Conservation (phyloP, 495 filamentous ascomycete species). For the Cetradonia linearis region DNA sequence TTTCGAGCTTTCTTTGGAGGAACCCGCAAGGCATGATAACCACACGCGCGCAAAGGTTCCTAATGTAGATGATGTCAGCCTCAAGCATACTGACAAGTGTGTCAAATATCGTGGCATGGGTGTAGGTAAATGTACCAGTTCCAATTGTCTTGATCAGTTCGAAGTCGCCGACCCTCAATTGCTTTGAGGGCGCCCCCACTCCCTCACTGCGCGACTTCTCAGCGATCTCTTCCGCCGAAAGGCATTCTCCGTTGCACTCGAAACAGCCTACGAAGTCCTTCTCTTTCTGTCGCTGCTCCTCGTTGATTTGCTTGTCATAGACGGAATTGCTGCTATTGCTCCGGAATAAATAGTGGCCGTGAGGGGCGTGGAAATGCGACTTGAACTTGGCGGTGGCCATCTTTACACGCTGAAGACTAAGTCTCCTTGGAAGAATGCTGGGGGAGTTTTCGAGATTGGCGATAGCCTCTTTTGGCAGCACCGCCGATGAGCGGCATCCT, state of each 20-base stretch:
- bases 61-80: conserved; percentile 31
- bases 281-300: conserved; percentile 32
- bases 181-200: conserved; percentile 45
- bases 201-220: conserved; percentile 46
- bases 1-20: conserved; percentile 47
- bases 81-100: conserved; percentile 3
- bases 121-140: conserved; percentile 48
- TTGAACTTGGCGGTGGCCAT: conserved; percentile 26
- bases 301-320: conserved; percentile 32
- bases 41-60: conserved; percentile 95
- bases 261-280: conserved; percentile 35
- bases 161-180: conserved; percentile 62
- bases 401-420: conserved; percentile 21
- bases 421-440: conserved; percentile 19
- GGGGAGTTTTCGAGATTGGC: conserved; percentile 22
- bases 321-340: conserved; percentile 17
- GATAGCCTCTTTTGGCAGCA: conserved; percentile 19
- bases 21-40: conserved; percentile 59
- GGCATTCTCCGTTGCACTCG: conserved; percentile 42
- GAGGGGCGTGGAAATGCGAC: conserved; percentile 21
- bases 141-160: conserved; percentile 79
- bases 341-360: conserved; percentile 23
- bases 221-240: conserved; percentile 44
- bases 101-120: not conserved
- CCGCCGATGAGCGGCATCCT: conserved; percentile 15